Base-by-base conservation (phyloP, 2,329 filamentous ascomycete genomes). In the Aureobasidium sp. region DNA sequence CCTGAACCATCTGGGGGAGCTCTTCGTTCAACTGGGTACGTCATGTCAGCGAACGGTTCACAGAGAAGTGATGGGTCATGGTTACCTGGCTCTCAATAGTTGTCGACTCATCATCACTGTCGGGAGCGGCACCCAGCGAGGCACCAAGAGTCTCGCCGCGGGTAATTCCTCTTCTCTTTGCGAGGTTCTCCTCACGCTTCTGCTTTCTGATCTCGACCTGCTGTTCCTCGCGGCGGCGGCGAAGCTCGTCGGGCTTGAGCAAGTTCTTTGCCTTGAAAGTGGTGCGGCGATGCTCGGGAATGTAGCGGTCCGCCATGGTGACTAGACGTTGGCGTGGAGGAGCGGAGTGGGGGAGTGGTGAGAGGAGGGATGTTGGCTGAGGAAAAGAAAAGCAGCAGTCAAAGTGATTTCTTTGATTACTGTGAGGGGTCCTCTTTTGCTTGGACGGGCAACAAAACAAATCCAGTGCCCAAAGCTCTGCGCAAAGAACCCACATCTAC, bases 211-310 rank as follows among this genome's bases (percentile, higher is more conserved):
- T 99, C 82, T 99, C 94, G 68, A 99, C 94, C 81, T 97, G 94
- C 79, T 97, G 92, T 80, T 99, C 94, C 78, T 99, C 94, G 75
- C 94, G 94, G 75, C 94, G 94, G 73, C 94, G 92, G 76, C 94
- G 91, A 69, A 99, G 88, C 82, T 99, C 94, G 77, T 99, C 94
- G 71, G 93, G 93, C 86, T 97, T 97, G 84, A 99, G 97, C 73
- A 91, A 91, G 79, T 90, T 93, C 85, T 97, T 97, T 62, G 94
- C 94, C 88, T 99, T 99, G 87, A 96, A 99, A 82, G 96, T 92
- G 69, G 91, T 97, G 75, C 94, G 92, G 78, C 94, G 92, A 83
- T 99, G 94, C 82, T 99, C 94, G 77, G 94, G 94, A 74, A 99
- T 99, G 82, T 97, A 99, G 74, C 94, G 90, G 78, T 99, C 94